These are phyloP conservation scores for Podaxis sp. DNA, from an alignment of 768 basidiomycete species.

Conservation along the genomic window DNA sequence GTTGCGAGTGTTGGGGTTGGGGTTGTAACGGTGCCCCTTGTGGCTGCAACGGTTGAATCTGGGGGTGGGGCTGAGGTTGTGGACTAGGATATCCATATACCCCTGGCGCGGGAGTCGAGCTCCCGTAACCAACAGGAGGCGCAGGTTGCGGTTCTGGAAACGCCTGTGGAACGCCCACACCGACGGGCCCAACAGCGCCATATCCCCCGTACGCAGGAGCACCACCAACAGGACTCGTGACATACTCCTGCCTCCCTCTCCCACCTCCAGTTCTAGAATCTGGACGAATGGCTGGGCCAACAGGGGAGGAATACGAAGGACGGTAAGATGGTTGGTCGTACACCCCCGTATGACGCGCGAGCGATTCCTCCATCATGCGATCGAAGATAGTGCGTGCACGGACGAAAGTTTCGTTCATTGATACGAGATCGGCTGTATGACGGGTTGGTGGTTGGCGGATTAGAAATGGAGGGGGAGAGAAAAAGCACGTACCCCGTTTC, in stretches of 20 bases:
- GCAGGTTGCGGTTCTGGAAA: conserved; percentile 14
- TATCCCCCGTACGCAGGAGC: conserved; percentile 7
- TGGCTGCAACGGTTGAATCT: conserved; percentile 20
- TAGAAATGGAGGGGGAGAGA: neutral
- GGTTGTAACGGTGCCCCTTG: neutral
- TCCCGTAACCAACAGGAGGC: neutral
- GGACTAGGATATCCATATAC: conserved; percentile 11
- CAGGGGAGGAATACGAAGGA: conserved; percentile 14
- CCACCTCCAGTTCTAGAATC: conserved; percentile 10
- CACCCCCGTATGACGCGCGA: conserved; percentile 70
- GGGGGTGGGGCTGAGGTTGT: conserved; percentile 29
- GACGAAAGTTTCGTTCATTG: conserved; percentile 94
- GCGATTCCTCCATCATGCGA: conserved; percentile 89
- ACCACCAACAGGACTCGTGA: neutral
- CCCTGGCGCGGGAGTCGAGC: conserved; percentile 13
- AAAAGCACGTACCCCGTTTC: conserved; percentile 58
- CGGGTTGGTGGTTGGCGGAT: conserved; percentile 26
- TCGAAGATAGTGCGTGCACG: conserved; percentile 89
- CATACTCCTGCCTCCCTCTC: conserved; percentile 13
- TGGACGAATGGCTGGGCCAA: conserved; percentile 19
- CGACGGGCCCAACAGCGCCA: conserved; percentile 9
- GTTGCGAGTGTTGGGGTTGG: conserved; percentile 16
- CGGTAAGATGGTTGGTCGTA: conserved; percentile 44
- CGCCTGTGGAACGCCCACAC: conserved; percentile 12
- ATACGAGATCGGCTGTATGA: conserved; percentile 79